Evolutionary conservation across 2,329 filamentous ascomycete genomes (phyloP), one percentile per base, ranked within the genome.

Genomic region (Aquanectria penicillioides): DNA sequence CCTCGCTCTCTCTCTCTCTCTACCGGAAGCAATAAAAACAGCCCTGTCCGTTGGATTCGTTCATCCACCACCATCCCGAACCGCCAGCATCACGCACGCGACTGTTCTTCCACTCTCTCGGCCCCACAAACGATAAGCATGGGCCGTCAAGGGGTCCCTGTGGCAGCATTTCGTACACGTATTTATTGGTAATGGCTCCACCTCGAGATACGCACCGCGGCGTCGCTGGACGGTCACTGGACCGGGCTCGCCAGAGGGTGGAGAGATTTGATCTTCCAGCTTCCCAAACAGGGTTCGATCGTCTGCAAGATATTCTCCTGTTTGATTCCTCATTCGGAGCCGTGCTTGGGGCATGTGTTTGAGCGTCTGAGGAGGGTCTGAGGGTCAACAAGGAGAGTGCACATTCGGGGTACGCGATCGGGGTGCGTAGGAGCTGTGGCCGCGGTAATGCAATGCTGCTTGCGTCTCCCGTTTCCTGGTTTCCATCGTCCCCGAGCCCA

Each of bases 171-270:
- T 38, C 23, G 26, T 31, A 52, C 55, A 57, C 13, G 33, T 28
- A 52, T 47, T 22, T 40, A 57, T 57, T 57, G 55, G 47, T 57
- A 46, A 57, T 52, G 47, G 48, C 38, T 29, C 55, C 47, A 57
- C 55, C 28, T n/a, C 8, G n/a, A 34, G 25, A 56, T 49, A 28
- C 37, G 37, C 33, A 22, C 29, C 44, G 17, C 28, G 36, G 6
- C 4, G n/a, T 56, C 15, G 29, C 33, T 55, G 51, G 31, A 23
- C 31, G 26, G 33, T n/a, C n/a, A n/a, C n/a, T n/a, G n/a, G n/a
- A 20, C 34, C 41, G 15, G 41, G 2, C 41, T 33, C 26, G 18
- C n/a, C n/a, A n/a, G 15, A 28, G 41, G n/a, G 41, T 47, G 34
- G 44, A 43, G 38, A 28, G 46, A 17, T 44, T 15, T 12, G 20